These are phyloP conservation scores for Geranomyces variabilis DNA, from an alignment of 192 early-diverging fungal genomes.

Conservation along the genomic window DNA sequence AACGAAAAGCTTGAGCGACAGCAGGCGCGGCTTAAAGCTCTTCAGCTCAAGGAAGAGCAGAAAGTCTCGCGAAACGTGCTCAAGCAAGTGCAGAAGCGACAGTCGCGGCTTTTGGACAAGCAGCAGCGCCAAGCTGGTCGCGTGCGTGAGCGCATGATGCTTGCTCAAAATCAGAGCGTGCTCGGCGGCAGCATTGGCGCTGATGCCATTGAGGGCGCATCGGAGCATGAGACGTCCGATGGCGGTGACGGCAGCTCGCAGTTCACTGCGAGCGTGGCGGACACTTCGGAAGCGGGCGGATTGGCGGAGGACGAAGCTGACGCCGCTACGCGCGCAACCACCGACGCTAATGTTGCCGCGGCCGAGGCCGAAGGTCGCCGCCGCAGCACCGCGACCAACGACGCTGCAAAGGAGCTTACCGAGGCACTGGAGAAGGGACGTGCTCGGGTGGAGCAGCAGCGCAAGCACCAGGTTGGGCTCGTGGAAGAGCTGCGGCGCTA, in stretches of 20 bases:
- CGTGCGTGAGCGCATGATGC: constrained; percentile 16
- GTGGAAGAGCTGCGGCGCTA: constrained; percentile 33
- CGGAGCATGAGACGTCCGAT: constrained; percentile 31
- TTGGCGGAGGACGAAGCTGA: constrained; percentile 14
- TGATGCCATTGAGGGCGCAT: constrained; percentile 9
- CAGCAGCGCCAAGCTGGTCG: constrained; percentile 34
- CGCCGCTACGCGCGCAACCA: constrained; percentile 1
- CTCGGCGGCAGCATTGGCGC: constrained; percentile 29
- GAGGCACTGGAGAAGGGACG: constrained; percentile 33
- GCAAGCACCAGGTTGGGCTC: constrained; percentile 12
- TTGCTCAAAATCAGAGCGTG: constrained; percentile 18
- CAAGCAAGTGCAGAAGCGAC: constrained; percentile 30
- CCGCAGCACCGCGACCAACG: constrained; percentile 18
- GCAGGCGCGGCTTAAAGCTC: constrained; percentile 22
- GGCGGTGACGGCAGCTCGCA: constrained; percentile 26
- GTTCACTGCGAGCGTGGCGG: constrained; percentile 20
- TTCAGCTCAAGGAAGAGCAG: constrained; percentile 41
- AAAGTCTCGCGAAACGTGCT: constrained; percentile 28
- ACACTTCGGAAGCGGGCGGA: constrained; percentile 5
- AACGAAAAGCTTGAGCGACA: constrained; percentile 28
- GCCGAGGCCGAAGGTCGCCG: constrained; percentile 21
- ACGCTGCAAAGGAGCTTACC: constrained; percentile 23
- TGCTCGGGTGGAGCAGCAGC: constrained; percentile 14
- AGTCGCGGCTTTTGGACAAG: constrained; percentile 37
- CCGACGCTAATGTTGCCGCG: constrained; percentile 21